phyloP scores from a whole-genome alignment of 1,139 yeast species.

The Debaryomyces psychrophilus region DNA sequence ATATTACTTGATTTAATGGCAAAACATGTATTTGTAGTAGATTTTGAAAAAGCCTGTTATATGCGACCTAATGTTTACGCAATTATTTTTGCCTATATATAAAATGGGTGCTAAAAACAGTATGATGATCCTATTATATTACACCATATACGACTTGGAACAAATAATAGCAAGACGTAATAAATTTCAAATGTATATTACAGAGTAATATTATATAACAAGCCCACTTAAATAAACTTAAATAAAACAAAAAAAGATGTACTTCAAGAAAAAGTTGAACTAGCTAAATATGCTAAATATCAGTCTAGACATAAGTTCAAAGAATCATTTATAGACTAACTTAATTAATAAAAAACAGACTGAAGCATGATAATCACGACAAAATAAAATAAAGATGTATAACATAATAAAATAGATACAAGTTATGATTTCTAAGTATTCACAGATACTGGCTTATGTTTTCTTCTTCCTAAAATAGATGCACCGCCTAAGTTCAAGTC shows the following conservation, averaged over 20 bases:
- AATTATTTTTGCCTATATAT: neutral
- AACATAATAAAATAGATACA: neutral
- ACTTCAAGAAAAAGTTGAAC: neutral
- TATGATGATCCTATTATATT: no score
- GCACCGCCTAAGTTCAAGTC: conserved; percentile 79
- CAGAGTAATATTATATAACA: neutral
- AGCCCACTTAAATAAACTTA: neutral
- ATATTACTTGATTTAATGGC: neutral
- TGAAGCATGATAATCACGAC: neutral
- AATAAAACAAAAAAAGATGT: neutral
- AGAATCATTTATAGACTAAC: neutral
- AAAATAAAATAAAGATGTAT: neutral
- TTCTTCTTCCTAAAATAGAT: conserved; percentile 77
- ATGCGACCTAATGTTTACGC: neutral
- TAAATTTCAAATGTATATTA: neutral
- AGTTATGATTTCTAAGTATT: conserved; percentile 2
- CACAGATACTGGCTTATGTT: conserved; percentile 34
- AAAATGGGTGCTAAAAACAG: neutral
- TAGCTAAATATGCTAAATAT: neutral
- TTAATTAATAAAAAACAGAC: neutral
- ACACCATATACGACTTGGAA: neutral
- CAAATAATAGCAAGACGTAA: neutral
- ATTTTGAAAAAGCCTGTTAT: neutral
- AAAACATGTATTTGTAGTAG: neutral
- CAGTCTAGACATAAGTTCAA: neutral